Evolutionary conservation across 2,329 filamentous ascomycete genomes (phyloP).

Genomic region (Pseudomassariella vexata): DNA sequence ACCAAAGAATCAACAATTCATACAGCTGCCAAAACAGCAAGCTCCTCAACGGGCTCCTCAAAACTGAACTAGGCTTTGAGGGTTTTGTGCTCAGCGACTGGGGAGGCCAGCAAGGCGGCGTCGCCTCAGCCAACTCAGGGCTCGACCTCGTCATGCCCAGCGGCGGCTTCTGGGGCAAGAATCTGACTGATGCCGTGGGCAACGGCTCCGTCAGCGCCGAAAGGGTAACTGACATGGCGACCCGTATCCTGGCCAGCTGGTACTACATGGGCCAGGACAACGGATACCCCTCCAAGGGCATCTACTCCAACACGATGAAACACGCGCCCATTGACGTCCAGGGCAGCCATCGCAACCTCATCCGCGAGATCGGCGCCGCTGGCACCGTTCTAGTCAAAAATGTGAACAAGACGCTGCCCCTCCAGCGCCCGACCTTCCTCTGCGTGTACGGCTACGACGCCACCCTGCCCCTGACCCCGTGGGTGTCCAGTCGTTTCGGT

Average conservation of each 20-base stretch:
- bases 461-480: constrained; percentile 45
- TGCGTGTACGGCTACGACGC: constrained; percentile 23
- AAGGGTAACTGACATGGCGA: constrained; percentile 80
- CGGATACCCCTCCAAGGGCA: constrained; percentile 63
- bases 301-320: constrained; percentile 37
- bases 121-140: constrained; percentile 26
- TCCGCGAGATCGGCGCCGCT: constrained; percentile 71
- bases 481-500: constrained; percentile 27
- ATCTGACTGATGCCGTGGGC: constrained; percentile 68
- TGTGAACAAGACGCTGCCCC: constrained; percentile 19
- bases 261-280: constrained; percentile 78
- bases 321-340: constrained; percentile 73
- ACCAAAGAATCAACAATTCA: constrained; percentile 68
- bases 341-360: constrained; percentile 64
- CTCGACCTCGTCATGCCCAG: not conserved
- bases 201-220: constrained; percentile 76
- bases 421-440: constrained; percentile 11
- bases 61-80: constrained; percentile 82
- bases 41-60: constrained; percentile 73
- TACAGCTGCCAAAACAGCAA: constrained; percentile 74
- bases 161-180: constrained; percentile 21
- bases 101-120: constrained; percentile 16
- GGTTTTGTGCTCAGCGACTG: constrained; percentile 58
- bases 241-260: constrained; percentile 78
- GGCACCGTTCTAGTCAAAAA: constrained; percentile 82